Base-by-base conservation (phyloP, 495 filamentous ascomycete genomes). In the Pyrenopolyporus hunteri region DNA sequence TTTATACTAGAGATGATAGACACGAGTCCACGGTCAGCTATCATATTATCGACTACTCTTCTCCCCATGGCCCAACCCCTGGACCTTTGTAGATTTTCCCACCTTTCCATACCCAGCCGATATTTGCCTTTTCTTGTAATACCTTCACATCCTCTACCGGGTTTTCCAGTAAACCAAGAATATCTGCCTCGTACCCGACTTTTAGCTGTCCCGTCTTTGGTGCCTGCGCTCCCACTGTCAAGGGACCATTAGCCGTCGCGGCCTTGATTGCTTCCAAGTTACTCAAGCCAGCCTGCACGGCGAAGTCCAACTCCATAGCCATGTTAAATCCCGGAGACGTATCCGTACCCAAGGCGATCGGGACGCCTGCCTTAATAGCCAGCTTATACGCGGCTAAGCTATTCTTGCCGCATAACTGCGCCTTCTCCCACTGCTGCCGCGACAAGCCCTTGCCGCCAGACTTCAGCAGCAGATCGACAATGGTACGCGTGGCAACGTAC, bases 201-300 rank as follows among this genome's bases (percentile, higher is more conserved):
- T 74, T 77, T 29, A 82, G 33, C 69, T 81, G 79, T 1, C 80
- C 79, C n/a, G 74, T 74, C 64, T 71, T 71, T 1, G 76, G 77
- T 16, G 80, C 79, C 59, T 78, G 73, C 0, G 64, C 57, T 4
- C 75, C 77, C 14, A 81, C 57, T 1, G 70, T 81, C 35, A 76
- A 49, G 36, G 79, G 78, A 5, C 75, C 75, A 31, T 75, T 82
- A 4, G 80, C 80, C 9, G 81, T 84, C 31, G 77, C 78, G 4
- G 79, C 78, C 54, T 82, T 77, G 53, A 84, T 81, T 9, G 81
- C 81, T 36, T 80, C 68, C n/a, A 84, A 62, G 1, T 74, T 76
- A 31, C 71, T 79, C 75, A 84, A 69, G 0, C 80, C 80, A 8
- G 76, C 77, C 51, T 80, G 67, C 22, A 82, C 78, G 8, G 81